Evolutionary conservation across 768 basidiomycete genomes (phyloP).

Genomic region (Trametes meyenii): DNA sequence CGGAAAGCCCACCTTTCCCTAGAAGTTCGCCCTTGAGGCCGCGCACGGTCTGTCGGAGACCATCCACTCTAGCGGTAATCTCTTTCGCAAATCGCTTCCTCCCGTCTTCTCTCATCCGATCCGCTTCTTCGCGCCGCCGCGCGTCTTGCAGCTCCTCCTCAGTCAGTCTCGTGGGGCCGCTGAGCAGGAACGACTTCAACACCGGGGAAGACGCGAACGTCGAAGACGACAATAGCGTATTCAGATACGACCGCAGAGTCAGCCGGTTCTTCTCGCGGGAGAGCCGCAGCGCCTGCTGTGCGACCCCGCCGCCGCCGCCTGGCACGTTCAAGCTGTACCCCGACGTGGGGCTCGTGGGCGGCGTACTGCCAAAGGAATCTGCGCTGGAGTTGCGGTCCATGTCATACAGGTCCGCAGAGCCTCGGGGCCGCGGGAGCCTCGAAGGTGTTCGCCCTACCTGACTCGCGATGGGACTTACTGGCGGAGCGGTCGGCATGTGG

Average conservation of each 20-base stretch:
- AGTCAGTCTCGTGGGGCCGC: conserved; percentile 69
- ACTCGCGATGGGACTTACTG: conserved; percentile 9
- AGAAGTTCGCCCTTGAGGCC: conserved; percentile 94
- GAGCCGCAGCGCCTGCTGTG: conserved; percentile 45
- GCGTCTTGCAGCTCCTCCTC: conserved; percentile 81
- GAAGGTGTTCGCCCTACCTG: conserved; percentile 10
- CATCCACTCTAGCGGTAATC: conserved; percentile 85
- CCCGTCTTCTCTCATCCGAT: conserved; percentile 85
- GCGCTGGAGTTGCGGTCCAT: conserved; percentile 23
- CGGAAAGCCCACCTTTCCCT: conserved; percentile 59
- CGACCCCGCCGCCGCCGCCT: conserved; percentile 15
- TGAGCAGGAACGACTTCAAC: conserved; percentile 81
- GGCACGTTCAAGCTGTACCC: conserved; percentile 16
- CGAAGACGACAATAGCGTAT: conserved; percentile 69
- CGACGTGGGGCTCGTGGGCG: conserved; percentile 23
- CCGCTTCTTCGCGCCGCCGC: conserved; percentile 81
- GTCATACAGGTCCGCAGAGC: conserved; percentile 15
- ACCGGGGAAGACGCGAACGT: conserved; percentile 85
- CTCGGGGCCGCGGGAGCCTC: not conserved
- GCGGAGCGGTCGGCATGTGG: conserved; percentile 1
- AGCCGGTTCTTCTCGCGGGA: conserved; percentile 94
- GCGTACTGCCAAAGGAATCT: conserved; percentile 28
- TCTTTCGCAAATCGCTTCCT: conserved; percentile 83
- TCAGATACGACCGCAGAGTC: conserved; percentile 92
- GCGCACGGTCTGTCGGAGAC: conserved; percentile 78